Evolutionary conservation across 1,284 basidiomycete species (phyloP), one percentile per base, ranked within the genome.

Genomic region (Austroboletus novae-zelandiae): DNA sequence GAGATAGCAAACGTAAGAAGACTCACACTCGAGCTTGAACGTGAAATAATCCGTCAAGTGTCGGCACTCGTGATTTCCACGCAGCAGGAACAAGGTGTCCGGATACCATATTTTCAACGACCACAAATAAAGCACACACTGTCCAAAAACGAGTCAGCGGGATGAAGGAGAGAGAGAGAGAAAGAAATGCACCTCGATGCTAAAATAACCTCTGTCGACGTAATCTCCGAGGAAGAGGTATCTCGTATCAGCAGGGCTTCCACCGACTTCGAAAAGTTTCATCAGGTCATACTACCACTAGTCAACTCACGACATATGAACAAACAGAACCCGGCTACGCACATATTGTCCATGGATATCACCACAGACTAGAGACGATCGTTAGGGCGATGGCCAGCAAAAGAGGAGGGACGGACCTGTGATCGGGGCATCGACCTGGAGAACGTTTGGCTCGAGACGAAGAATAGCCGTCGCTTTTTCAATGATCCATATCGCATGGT

Each of bases 221-320:
- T 97, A 97, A 74, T 97, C 94, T 34, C 94, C 94, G 39, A 97
- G 73, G 77, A 96, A 97, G 53, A 97, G 80, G 70, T 97, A 97
- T 55, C 92, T 82, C 45, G 93, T 95, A 57, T 93, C 91, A 39
- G 92, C 91, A 8, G 94, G 94, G 70, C 89, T 94, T 6, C 94
- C 94, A 39, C 94, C 93, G 41, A 95, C 89, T 72, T 96, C 94
- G 64, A 97, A 96, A 40, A 97, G 79, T 70, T 96, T 95, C 88
- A 96, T 94, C 56, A 97, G 75, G 71, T 97, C 91, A 62, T 89
- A 94, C 90, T 94, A 50, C 35, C 34, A 34, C 10, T 10, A 44
- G 64, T 67, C 48, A 66, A 58, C 57, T 45, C 31, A 58, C 18
- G 44, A 41, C n/a, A 25, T 23, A 5, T 20, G 10, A 43, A 30